Evolutionary conservation across 1,284 basidiomycete species (phyloP).

Genomic region (Rhodofomes roseus): DNA sequence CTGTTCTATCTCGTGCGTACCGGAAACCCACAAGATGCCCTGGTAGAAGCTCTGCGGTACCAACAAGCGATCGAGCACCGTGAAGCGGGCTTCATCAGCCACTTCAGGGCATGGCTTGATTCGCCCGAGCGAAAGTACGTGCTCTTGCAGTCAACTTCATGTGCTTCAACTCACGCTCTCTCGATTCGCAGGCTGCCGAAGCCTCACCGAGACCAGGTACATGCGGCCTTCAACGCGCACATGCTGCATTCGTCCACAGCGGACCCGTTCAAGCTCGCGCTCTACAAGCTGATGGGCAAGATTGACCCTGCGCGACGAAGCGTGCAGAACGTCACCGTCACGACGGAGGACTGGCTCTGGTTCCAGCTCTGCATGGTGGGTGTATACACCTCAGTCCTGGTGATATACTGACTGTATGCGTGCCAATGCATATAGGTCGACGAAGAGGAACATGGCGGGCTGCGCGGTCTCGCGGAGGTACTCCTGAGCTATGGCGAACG

Average conservation of each 20-base stretch:
- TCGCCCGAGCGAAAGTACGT: constrained; percentile 72
- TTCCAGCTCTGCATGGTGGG: constrained; percentile 86
- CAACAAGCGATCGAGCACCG: constrained; percentile 76
- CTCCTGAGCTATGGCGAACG: constrained; percentile 86
- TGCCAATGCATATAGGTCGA: constrained; percentile 44
- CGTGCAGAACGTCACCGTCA: constrained; percentile 82
- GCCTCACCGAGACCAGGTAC: constrained; percentile 79
- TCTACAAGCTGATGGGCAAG: constrained; percentile 95
- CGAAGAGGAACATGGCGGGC: constrained; percentile 76
- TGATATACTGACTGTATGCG: neutral
- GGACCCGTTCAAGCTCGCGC: constrained; percentile 93
- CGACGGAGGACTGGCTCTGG: constrained; percentile 99
- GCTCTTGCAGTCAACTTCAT: neutral
- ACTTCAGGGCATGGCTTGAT: constrained; percentile 86
- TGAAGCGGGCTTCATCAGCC: constrained; percentile 82
- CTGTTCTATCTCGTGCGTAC: constrained; percentile 89
- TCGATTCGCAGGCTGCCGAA: constrained; percentile 61
- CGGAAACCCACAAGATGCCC: constrained; percentile 79
- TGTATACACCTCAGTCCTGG: neutral
- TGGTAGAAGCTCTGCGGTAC: constrained; percentile 71
- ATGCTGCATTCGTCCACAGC: constrained; percentile 83
- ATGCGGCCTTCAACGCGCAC: constrained; percentile 88
- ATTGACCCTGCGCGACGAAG: constrained; percentile 83
- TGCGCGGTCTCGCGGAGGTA: constrained; percentile 78
- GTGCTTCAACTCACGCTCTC: neutral